Evolutionary conservation across 768 basidiomycete species (phyloP).

Genomic region (Amanita rimosa): DNA sequence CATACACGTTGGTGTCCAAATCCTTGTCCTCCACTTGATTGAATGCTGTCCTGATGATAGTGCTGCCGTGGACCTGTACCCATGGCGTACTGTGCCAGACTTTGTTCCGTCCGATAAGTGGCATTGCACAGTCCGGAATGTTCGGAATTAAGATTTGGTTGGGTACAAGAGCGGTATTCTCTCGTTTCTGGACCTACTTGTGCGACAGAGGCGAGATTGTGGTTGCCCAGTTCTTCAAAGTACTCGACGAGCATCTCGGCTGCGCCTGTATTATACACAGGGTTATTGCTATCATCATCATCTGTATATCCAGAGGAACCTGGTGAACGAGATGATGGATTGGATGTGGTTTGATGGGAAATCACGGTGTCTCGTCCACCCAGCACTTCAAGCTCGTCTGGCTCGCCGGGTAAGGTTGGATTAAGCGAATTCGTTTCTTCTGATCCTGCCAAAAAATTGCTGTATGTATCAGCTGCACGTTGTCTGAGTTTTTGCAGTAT

Average conservation of each 20-base stretch:
- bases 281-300: slow-evolving; percentile 12
- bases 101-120: background rate
- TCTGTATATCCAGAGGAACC: slow-evolving; percentile 12
- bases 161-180: background rate
- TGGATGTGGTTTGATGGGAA: slow-evolving; percentile 16
- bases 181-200: background rate
- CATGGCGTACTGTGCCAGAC: background rate
- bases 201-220: slow-evolving; percentile 2
- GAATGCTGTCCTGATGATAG: background rate
- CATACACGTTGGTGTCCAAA: background rate
- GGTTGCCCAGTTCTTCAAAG: slow-evolving; percentile 14
- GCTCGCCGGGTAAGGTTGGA: slow-evolving; percentile 10
- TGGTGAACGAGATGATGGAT: slow-evolving; percentile 16
- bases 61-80: background rate
- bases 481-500: slow-evolving; percentile 25
- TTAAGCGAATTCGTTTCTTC: background rate
- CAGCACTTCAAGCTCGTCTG: slow-evolving; percentile 26
- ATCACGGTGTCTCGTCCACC: slow-evolving; percentile 26
- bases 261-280: slow-evolving; percentile 13
- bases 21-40: background rate
- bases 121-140: background rate
- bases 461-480: slow-evolving; percentile 22
- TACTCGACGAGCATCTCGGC: slow-evolving; percentile 16
- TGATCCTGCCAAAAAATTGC: slow-evolving; percentile 17
- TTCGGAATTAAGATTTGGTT: background rate